Base-by-base conservation (phyloP, 805 yeast species). In the Candida nanaspora region DNA sequence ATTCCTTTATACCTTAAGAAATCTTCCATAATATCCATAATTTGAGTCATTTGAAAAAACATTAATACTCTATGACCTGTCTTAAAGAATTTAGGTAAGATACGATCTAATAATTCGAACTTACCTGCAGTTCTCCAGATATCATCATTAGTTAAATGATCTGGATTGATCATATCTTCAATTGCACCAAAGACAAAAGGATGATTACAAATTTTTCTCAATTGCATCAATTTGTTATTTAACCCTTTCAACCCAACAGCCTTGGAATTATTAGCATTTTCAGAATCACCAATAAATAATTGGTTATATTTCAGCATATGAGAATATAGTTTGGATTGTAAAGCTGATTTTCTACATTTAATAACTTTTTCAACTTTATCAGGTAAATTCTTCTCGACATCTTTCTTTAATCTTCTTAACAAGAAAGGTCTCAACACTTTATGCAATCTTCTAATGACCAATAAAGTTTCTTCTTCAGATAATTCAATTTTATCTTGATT, bases 1-100 rank as follows among this genome's bases (percentile, higher is more conserved):
- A 84, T 64, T 34, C 71, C 78, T 48, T 74, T 70, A 62, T 74
- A 71, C 50, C 89, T 69, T 52, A 85, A 66, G 58, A 76, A 85
- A 60, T 85, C 94, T 60, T 85, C 94, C 88, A 85, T 84, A 33
- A 85, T 85, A 56, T 84, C 87, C 94, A 85, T 85, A 41, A 85
- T 86, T 55, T 82, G 87, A 0, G 94, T 85, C 94, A 85, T 85
- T 63, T 85, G 94, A 67, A 85, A 85, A 54, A 85, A 85, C 61
- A 85, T 80, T 60, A 85, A 70, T 3, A 84, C 87, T 56, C 89
- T 70, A 56, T 85, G 94, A 2, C 88, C 88, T 6, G 81, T 66
- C 0, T 76, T 81, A 49, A 80, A 76, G 56, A 82, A 79, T 57
- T 85, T 85, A 11, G 91, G 88, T 52, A 85, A 66, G 14, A 85